These are phyloP conservation scores for Aspergillus latus DNA, from an alignment of 2,329 filamentous ascomycete genomes.

Conservation along the genomic window DNA sequence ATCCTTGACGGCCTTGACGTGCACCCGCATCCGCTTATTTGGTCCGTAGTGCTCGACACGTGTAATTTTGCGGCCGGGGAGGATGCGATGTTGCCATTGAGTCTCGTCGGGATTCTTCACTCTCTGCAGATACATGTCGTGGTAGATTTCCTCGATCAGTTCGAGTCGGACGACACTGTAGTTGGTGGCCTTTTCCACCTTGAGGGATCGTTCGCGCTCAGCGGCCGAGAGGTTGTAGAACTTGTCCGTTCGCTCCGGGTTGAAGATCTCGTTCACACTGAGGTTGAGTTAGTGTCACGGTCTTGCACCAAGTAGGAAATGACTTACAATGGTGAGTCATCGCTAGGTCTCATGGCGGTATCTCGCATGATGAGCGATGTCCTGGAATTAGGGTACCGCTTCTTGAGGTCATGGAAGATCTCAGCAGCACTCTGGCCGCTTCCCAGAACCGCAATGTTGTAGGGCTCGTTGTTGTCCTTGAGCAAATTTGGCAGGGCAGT, in stretches of 20 bases:
- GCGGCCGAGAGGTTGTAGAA: slow-evolving; percentile 68
- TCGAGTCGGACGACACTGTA: slow-evolving; percentile 92
- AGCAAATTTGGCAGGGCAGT: slow-evolving; percentile 39
- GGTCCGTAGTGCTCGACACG: slow-evolving; percentile 57
- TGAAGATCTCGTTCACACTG: slow-evolving; percentile 94
- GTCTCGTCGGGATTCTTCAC: slow-evolving; percentile 67
- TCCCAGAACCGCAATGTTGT: slow-evolving; percentile 80
- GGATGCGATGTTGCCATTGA: slow-evolving; percentile 79
- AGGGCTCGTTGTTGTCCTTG: slow-evolving; percentile 45
- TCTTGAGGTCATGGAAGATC: slow-evolving; percentile 87
- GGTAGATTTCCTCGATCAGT: slow-evolving; percentile 84
- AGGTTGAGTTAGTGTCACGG: slow-evolving; percentile 9
- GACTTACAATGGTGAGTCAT: slow-evolving; percentile 90
- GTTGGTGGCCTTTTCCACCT: slow-evolving; percentile 79
- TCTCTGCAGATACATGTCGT: slow-evolving; percentile 82
- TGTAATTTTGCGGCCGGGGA: slow-evolving; percentile 66
- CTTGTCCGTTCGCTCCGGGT: slow-evolving; percentile 77
- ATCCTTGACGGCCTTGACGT: slow-evolving; percentile 53
- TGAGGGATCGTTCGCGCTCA: slow-evolving; percentile 61
- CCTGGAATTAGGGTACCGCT: slow-evolving; percentile 75
- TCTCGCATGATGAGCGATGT: slow-evolving; percentile 79
- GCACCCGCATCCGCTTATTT: slow-evolving; percentile 57
- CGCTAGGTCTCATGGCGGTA: slow-evolving; percentile 81
- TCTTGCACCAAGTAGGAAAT: background rate
- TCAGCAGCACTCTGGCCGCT: slow-evolving; percentile 92